Percentiles rank a stretch among this genome's conserved stretches.
Conservation (phyloP, 192 early-diverging fungal genomes). For the Coemansia sp. region DNA sequence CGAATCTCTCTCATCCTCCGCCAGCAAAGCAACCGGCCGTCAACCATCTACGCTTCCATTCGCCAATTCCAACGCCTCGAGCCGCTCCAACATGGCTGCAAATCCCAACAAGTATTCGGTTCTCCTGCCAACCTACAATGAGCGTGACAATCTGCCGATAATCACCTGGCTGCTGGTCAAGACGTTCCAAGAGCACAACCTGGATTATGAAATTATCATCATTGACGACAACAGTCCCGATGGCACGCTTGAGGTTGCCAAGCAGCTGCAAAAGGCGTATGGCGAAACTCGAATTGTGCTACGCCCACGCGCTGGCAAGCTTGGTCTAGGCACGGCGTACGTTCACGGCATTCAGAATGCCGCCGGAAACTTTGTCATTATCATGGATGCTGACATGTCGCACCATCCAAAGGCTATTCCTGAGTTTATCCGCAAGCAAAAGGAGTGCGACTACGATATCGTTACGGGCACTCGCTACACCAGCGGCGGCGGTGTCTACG, state of each 20-base stretch:
- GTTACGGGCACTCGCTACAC: slow-evolving; percentile 92
- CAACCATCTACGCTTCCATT: slow-evolving; percentile 30
- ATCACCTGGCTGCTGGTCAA: slow-evolving; percentile 89
- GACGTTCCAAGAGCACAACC: slow-evolving; percentile 73
- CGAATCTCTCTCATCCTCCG: slow-evolving; percentile 31
- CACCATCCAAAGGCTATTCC: slow-evolving; percentile 98
- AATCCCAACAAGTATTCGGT: slow-evolving; percentile 74
- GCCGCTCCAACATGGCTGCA: slow-evolving; percentile 28
- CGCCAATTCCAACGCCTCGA: slow-evolving; percentile 5
- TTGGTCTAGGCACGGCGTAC: slow-evolving; percentile 94
- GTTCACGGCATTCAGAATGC: slow-evolving; percentile 90
- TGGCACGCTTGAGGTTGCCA: slow-evolving; percentile 89
- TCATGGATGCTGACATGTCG: slow-evolving; percentile 99
- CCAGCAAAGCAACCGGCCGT: slow-evolving; percentile 5
- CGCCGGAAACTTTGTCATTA: slow-evolving; percentile 92
- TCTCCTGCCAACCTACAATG: slow-evolving; percentile 97
- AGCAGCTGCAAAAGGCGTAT: slow-evolving; percentile 80
- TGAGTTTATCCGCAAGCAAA: slow-evolving; percentile 86
- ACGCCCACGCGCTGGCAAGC: slow-evolving; percentile 90
- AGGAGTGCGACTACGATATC: slow-evolving; percentile 79
- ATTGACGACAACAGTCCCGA: slow-evolving; percentile 96
- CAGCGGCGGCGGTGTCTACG: slow-evolving; percentile 88
- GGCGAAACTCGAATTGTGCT: slow-evolving; percentile 85
- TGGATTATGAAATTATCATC: slow-evolving; percentile 96
- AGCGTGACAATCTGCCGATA: slow-evolving; percentile 93